phyloP scores from a whole-genome alignment of 2,329 filamentous ascomycete species.

The Decorospora gaudefroyi region DNA sequence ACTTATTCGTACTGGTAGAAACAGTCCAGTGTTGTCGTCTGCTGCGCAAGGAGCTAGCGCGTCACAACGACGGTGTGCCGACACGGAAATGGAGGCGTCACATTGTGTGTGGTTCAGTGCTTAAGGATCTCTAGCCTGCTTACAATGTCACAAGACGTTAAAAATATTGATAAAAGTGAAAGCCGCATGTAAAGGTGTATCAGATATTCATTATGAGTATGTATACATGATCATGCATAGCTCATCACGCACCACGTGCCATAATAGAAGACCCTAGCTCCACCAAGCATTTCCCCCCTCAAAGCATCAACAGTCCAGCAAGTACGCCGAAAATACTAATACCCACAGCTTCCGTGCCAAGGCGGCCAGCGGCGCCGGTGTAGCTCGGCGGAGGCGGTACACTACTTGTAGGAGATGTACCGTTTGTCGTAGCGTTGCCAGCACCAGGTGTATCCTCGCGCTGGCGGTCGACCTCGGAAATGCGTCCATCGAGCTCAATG shows the following conservation, averaged over 20 bases:
- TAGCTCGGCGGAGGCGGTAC: conserved; percentile 11
- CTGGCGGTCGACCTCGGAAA: conserved; percentile 42
- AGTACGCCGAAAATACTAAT: conserved; percentile 15
- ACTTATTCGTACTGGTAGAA: no score
- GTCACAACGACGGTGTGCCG: no score
- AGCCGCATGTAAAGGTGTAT: no score
- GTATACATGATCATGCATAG: background rate
- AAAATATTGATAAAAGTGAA: no score
- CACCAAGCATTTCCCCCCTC: background rate
- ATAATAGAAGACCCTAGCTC: no score
- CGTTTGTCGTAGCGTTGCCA: conserved; percentile 25
- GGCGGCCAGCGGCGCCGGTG: conserved; percentile 17
- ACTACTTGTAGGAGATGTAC: conserved; percentile 22
- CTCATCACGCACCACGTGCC: background rate
- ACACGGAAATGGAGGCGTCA: no score
- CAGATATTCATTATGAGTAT: background rate
- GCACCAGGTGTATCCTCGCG: conserved; percentile 15
- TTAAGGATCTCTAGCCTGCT: background rate
- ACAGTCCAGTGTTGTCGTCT: no score
- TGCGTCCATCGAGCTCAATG: conserved; percentile 56
- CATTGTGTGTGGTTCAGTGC: no score
- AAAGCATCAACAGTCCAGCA: conserved; percentile 22
- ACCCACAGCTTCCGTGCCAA: conserved; percentile 13
- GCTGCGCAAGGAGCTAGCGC: no score
- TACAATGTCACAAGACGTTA: no score